Percentiles rank a stretch among this genome's conserved stretches.
Evolutionary conservation across 768 basidiomycete species (phyloP).

Genomic region (Boletus coccyginus): DNA sequence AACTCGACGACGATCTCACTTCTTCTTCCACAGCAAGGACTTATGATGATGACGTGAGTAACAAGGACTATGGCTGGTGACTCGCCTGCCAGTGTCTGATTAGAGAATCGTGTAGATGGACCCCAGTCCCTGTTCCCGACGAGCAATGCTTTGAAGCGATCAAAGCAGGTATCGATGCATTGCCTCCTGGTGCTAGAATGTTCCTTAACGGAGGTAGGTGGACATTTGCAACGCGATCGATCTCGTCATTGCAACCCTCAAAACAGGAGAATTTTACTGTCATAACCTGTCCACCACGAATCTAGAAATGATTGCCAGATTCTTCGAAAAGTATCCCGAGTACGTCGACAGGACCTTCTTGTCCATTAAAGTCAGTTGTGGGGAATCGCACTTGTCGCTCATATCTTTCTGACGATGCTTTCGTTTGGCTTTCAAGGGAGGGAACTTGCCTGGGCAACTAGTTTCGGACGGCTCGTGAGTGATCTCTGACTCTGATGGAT

Average conservation of each 20-base stretch:
- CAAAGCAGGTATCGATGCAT: slow-evolving; percentile 46
- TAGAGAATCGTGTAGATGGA: slow-evolving; percentile 34
- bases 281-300: slow-evolving; percentile 39
- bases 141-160: slow-evolving; percentile 63
- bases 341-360: slow-evolving; percentile 32
- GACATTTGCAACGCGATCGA: not conserved
- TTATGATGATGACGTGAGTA: slow-evolving; percentile 54
- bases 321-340: slow-evolving; percentile 32
- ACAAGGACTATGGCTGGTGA: not conserved
- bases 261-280: slow-evolving; percentile 58
- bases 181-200: slow-evolving; percentile 44
- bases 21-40: slow-evolving; percentile 35
- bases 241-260: not conserved
- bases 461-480: not conserved
- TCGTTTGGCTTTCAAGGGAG: not conserved
- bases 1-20: not conserved
- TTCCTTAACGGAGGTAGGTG: slow-evolving; percentile 48
- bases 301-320: slow-evolving; percentile 43
- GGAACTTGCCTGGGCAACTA: not conserved
- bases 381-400: too few species aligned
- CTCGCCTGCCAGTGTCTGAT: not conserved
- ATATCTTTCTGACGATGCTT: too few species aligned
- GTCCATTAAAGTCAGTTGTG: slow-evolving; percentile 28
- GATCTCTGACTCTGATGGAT: not conserved
- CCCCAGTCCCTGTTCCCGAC: slow-evolving; percentile 44